A percentile compares a stretch with the other conserved stretches of the same genome.
phyloP scores from a whole-genome alignment of 768 basidiomycete genomes.

The Neoboletus subvelutipes region DNA sequence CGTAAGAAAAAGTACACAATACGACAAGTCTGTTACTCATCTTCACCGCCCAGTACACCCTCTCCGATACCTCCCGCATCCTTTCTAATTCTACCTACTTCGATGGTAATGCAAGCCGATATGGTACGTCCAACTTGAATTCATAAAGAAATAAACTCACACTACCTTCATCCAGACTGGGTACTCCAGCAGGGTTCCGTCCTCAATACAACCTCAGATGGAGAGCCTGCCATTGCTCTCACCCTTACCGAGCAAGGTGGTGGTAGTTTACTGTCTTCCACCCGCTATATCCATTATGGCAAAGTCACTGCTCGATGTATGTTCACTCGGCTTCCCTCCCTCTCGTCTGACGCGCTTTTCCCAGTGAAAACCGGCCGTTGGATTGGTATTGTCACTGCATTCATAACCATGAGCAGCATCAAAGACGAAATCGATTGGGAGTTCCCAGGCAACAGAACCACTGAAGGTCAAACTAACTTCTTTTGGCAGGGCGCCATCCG shows the following conservation, averaged over 20 bases:
- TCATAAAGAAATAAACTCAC: background rate
- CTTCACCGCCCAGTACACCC: slow-evolving; percentile 46
- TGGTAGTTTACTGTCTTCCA: slow-evolving; percentile 77
- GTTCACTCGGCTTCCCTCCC: slow-evolving; percentile 1
- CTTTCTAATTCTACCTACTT: slow-evolving; percentile 64
- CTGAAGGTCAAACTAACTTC: slow-evolving; percentile 73
- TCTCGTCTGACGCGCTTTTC: background rate
- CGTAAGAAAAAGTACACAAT: slow-evolving; percentile 36
- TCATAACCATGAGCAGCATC: slow-evolving; percentile 81
- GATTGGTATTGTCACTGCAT: slow-evolving; percentile 81
- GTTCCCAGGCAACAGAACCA: slow-evolving; percentile 64
- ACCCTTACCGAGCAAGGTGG: slow-evolving; percentile 67
- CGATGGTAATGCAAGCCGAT: slow-evolving; percentile 70
- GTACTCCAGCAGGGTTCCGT: slow-evolving; percentile 65
- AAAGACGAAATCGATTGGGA: slow-evolving; percentile 91
- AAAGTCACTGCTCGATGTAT: slow-evolving; percentile 63
- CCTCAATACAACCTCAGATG: slow-evolving; percentile 58
- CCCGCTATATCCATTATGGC: slow-evolving; percentile 81
- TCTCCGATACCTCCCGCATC: slow-evolving; percentile 65
- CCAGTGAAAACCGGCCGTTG: slow-evolving; percentile 78
- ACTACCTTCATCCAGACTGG: slow-evolving; percentile 51
- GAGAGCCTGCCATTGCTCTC: slow-evolving; percentile 62
- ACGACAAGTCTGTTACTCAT: background rate
- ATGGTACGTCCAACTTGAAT: slow-evolving; percentile 43
- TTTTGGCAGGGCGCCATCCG: slow-evolving; percentile 77